phyloP scores from a whole-genome alignment of 1,284 basidiomycete species.

The Rhodotorula sp. region DNA sequence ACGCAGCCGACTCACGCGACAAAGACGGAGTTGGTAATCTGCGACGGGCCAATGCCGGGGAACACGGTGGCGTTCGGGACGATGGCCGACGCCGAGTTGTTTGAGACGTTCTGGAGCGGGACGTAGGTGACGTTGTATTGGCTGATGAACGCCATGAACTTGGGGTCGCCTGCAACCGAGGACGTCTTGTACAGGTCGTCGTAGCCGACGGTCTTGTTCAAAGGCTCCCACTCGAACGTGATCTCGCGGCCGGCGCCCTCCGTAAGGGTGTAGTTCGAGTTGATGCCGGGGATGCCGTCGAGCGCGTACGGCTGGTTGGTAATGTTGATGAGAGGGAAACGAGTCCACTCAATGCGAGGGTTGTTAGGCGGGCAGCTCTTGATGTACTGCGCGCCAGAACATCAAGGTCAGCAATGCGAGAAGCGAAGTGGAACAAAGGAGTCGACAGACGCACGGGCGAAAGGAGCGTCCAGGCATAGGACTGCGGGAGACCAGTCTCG shows the following conservation, averaged over 20 bases:
- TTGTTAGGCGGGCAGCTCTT: conserved; percentile 58
- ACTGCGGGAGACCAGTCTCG: conserved; percentile 61
- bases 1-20: conserved; percentile 50
- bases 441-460: conserved; percentile 58
- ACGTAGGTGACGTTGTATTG: conserved; percentile 65
- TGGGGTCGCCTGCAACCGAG: conserved; percentile 55
- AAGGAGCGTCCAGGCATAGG: conserved; percentile 64
- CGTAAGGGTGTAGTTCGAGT: conserved; percentile 58
- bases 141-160: conserved; percentile 60
- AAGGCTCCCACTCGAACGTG: conserved; percentile 61
- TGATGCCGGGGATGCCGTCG: conserved; percentile 55
- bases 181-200: conserved; percentile 60
- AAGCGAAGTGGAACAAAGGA: conserved; percentile 61
- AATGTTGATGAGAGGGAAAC: conserved; percentile 59
- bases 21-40: conserved; percentile 60
- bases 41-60: conserved; percentile 8
- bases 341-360: conserved; percentile 19
- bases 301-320: conserved; percentile 48
- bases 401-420: conserved; percentile 50
- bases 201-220: conserved; percentile 60
- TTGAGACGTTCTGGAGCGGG: conserved; percentile 5
- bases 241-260: conserved; percentile 57
- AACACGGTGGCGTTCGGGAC: conserved; percentile 50
- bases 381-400: conserved; percentile 59
- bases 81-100: conserved; percentile 37